phyloP scores from a whole-genome alignment of 768 basidiomycete genomes.

The Pleurotus cornucopiae region DNA sequence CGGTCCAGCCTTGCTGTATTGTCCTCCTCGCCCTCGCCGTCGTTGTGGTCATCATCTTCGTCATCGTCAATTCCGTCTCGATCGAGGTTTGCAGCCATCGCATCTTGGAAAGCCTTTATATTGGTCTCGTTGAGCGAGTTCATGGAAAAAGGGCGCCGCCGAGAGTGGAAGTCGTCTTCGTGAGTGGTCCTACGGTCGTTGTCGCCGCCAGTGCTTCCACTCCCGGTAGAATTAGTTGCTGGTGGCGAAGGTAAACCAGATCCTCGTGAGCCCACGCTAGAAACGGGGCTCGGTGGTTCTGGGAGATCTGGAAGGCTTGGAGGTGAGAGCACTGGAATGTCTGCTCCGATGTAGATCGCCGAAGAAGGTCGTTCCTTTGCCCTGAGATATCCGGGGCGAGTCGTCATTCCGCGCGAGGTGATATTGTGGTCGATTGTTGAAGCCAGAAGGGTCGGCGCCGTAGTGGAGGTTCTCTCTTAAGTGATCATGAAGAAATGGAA shows the following conservation, averaged over 20 bases:
- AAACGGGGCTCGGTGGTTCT: slow-evolving; percentile 62
- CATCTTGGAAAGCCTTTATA: slow-evolving; percentile 27
- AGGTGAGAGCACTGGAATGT: slow-evolving; percentile 31
- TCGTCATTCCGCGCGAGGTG: slow-evolving; percentile 35
- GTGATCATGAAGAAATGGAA: too few relatives aligned
- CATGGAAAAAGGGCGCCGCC: slow-evolving; percentile 16
- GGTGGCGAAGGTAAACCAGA: slow-evolving; percentile 82
- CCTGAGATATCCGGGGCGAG: slow-evolving; percentile 37
- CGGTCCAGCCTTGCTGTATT: slow-evolving; percentile 51
- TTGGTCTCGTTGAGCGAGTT: slow-evolving; percentile 38
- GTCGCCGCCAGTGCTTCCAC: slow-evolving; percentile 68
- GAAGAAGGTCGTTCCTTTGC: slow-evolving; percentile 53
- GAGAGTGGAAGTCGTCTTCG: not conserved
- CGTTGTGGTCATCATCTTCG: slow-evolving; percentile 40
- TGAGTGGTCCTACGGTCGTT: slow-evolving; percentile 22
- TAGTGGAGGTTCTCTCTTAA: too few relatives aligned
- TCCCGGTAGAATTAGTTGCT: slow-evolving; percentile 81
- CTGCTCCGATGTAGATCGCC: slow-evolving; percentile 52
- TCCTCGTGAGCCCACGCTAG: slow-evolving; percentile 37
- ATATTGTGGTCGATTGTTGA: not conserved
- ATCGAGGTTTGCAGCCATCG: slow-evolving; percentile 10
- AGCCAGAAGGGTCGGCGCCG: not conserved
- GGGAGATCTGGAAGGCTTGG: slow-evolving; percentile 62
- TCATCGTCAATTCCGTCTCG: slow-evolving; percentile 40
- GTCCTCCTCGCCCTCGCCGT: slow-evolving; percentile 55